Percentiles rank a stretch among this genome's conserved stretches.
These are phyloP conservation scores for Nicotiana attenuata DNA, from an alignment of 257 asterid genomes.

Conservation along the genomic window DNA sequence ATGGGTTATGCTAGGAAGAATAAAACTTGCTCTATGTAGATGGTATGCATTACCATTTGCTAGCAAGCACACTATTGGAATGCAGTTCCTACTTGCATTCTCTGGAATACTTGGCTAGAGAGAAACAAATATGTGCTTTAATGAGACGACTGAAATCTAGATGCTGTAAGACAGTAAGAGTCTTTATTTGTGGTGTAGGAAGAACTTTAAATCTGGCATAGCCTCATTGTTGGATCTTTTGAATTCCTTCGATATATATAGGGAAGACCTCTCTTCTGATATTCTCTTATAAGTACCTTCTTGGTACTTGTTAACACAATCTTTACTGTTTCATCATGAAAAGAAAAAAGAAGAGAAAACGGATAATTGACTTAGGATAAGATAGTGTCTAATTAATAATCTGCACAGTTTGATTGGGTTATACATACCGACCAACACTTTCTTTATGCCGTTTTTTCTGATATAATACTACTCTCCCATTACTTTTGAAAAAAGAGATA, in stretches of 20 bases:
- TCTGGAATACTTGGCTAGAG: background rate
- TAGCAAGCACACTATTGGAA: background rate
- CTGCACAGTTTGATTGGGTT: background rate
- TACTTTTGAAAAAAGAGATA: background rate
- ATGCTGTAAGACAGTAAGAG: background rate
- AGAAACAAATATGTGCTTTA: too few relatives aligned
- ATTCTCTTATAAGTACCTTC: background rate
- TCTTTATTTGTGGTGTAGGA: background rate
- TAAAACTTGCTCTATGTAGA: background rate
- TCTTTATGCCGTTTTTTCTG: background rate
- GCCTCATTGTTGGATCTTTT: background rate
- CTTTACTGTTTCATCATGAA: background rate
- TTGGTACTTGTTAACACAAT: background rate
- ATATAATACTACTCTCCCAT: background rate
- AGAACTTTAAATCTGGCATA: background rate
- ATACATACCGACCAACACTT: background rate
- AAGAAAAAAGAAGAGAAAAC: background rate
- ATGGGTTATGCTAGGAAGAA: background rate
- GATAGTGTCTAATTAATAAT: too few relatives aligned
- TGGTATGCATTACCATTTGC: background rate
- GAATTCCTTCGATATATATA: background rate
- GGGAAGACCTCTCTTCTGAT: background rate
- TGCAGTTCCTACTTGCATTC: background rate
- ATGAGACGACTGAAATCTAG: background rate
- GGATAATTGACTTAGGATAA: background rate